Percentiles rank a stretch among this genome's conserved stretches.
Conservation (phyloP, 305 asterid genomes). For the Stenogyne calaminthoides region DNA sequence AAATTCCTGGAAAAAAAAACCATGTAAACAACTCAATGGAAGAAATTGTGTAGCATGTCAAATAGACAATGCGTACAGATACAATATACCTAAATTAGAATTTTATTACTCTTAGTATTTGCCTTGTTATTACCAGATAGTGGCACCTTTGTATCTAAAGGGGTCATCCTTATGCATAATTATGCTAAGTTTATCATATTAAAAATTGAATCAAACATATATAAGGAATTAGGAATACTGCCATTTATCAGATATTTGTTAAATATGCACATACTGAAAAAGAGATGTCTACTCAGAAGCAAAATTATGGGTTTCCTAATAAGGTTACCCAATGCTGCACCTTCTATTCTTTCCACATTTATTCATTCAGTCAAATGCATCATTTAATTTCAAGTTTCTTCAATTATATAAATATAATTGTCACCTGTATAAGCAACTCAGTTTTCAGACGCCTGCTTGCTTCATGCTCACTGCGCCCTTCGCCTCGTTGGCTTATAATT, state of each 20-base stretch:
- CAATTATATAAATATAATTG: conserved; percentile 24
- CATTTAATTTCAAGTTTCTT: conserved; percentile 3
- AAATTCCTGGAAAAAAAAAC: background rate
- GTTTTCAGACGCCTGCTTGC: conserved; percentile 97
- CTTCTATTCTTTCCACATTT: background rate
- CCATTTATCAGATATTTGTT: background rate
- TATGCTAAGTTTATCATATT: background rate
- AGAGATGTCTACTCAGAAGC: background rate
- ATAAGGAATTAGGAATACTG: background rate
- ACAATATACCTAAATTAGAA: background rate
- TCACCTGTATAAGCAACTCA: conserved; percentile 95
- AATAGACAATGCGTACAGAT: background rate
- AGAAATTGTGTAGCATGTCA: conserved; percentile 10
- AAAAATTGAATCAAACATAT: background rate
- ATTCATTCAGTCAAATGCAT: background rate
- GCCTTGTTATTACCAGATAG: background rate
- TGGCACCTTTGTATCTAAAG: background rate
- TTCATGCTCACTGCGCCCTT: conserved; percentile 97
- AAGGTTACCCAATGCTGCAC: background rate
- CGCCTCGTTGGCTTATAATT: conserved; percentile 96
- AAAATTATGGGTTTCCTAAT: background rate
- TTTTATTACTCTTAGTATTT: background rate
- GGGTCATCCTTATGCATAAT: conserved; percentile 5
- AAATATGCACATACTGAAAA: background rate
- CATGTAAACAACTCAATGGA: background rate